Evolutionary conservation across 2,329 filamentous ascomycete genomes (phyloP).

Genomic region (Colletotrichum lindemuthianum): DNA sequence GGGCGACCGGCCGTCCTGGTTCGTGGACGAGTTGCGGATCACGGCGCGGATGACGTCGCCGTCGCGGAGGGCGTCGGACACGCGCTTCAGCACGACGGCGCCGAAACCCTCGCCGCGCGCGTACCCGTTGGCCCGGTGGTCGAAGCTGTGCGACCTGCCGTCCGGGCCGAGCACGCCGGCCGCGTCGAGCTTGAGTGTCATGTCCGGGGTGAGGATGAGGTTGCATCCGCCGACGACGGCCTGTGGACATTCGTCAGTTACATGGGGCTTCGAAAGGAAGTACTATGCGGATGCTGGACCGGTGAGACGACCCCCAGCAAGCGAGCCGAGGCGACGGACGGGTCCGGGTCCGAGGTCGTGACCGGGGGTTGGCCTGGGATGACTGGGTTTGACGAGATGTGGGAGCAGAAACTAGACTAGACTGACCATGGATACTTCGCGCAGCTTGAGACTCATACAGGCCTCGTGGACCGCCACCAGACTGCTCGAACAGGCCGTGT

Average conservation of each 20-base stretch:
- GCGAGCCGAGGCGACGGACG: no score
- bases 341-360: no score
- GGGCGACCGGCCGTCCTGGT: conserved; percentile 54
- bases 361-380: no score
- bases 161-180: conserved; percentile 41
- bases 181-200: conserved; percentile 28
- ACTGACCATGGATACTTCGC: conserved; percentile 37
- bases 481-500: conserved; percentile 51
- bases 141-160: conserved; percentile 46
- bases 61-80: conserved; percentile 56
- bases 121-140: conserved; percentile 46
- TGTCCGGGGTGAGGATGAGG: conserved; percentile 36
- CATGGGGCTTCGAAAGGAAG: no score
- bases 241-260: conserved; percentile 49
- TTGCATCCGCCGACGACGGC: conserved; percentile 41
- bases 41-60: conserved; percentile 51
- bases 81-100: conserved; percentile 59
- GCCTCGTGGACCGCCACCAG: conserved; percentile 47
- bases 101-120: conserved; percentile 58
- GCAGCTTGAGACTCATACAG: conserved; percentile 37
- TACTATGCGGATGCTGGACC: no score
- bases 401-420: neutral
- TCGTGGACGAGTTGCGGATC: conserved; percentile 48
- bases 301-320: no score
- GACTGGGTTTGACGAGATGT: no score